Percentiles rank a stretch among this genome's conserved stretches.
Evolutionary conservation across 2,329 filamentous ascomycete genomes (phyloP).

Genomic region (Didymella sp.): DNA sequence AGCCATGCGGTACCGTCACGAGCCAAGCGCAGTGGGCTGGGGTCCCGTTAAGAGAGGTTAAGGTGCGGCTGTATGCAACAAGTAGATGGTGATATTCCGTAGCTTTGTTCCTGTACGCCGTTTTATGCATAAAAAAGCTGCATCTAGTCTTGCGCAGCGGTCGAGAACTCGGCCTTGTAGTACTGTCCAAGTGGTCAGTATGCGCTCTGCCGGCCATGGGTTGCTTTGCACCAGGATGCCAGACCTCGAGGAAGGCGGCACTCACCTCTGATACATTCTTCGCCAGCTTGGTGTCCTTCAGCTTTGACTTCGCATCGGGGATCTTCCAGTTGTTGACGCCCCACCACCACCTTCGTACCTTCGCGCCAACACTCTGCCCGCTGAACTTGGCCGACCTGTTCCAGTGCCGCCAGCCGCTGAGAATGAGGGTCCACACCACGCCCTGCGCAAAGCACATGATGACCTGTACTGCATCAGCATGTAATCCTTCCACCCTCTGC

Average conservation of each 20-base stretch:
- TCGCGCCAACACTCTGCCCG: conserved; percentile 78
- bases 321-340: conserved; percentile 84
- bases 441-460: conserved; percentile 88
- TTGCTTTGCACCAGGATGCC: conserved; percentile 17
- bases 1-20: background rate
- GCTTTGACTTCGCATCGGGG: conserved; percentile 29
- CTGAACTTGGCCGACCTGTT: conserved; percentile 79
- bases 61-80: background rate
- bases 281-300: conserved; percentile 43
- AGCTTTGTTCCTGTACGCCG: conserved; percentile 20
- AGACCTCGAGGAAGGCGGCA: conserved; percentile 43
- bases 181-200: conserved; percentile 34
- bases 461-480: conserved; percentile 61
- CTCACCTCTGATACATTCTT: conserved; percentile 48
- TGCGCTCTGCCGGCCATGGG: background rate
- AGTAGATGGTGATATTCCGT: conserved; percentile 2
- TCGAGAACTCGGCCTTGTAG: conserved; percentile 39
- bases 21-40: background rate
- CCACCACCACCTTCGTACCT: conserved; percentile 91
- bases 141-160: conserved; percentile 29
- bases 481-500: background rate
- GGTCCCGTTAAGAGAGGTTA: background rate
- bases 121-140: conserved; percentile 13
- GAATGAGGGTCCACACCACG: conserved; percentile 82
- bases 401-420: conserved; percentile 90